Percentiles rank a stretch among this genome's conserved stretches.
Conservation (phyloP, 2,329 filamentous ascomycete genomes). For the Fusarium newnesense region DNA sequence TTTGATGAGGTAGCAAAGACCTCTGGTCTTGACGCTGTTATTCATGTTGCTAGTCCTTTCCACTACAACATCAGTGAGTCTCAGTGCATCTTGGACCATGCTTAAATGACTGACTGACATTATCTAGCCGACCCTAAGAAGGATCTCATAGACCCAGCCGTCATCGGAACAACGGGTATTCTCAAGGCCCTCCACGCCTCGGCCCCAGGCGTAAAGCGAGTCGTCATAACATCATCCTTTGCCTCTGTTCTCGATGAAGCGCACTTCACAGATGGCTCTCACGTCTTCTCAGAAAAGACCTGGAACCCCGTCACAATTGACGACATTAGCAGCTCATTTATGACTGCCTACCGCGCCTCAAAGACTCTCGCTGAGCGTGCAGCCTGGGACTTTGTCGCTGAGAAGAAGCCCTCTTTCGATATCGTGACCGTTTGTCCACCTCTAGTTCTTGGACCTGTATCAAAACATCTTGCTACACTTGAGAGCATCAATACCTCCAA, state of each 20-base stretch:
- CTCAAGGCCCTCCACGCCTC: slow-evolving; percentile 73
- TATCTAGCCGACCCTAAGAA: slow-evolving; percentile 56
- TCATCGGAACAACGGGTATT: slow-evolving; percentile 73
- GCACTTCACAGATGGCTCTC: slow-evolving; percentile 50
- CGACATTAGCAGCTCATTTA: slow-evolving; percentile 52
- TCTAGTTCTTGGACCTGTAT: slow-evolving; percentile 64
- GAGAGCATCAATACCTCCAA: slow-evolving; percentile 65
- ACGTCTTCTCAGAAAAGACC: slow-evolving; percentile 58
- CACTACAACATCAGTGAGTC: slow-evolving; percentile 60
- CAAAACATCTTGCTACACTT: slow-evolving; percentile 58
- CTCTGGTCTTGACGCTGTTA: slow-evolving; percentile 63
- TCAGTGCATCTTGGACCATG: neutral
- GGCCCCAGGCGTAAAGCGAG: slow-evolving; percentile 71
- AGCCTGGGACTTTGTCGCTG: slow-evolving; percentile 62
- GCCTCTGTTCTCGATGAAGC: slow-evolving; percentile 59
- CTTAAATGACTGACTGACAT: neutral
- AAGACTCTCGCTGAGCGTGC: slow-evolving; percentile 65
- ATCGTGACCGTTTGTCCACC: slow-evolving; percentile 66
- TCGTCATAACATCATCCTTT: slow-evolving; percentile 71
- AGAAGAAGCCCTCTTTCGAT: slow-evolving; percentile 58
- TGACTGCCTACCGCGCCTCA: slow-evolving; percentile 63
- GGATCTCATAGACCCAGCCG: slow-evolving; percentile 67
- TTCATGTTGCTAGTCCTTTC: slow-evolving; percentile 71
- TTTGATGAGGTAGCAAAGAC: slow-evolving; percentile 72
- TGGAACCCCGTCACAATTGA: slow-evolving; percentile 65